Evolutionary conservation across 1,139 yeast species (phyloP).

Genomic region (Candida tropicalis): DNA sequence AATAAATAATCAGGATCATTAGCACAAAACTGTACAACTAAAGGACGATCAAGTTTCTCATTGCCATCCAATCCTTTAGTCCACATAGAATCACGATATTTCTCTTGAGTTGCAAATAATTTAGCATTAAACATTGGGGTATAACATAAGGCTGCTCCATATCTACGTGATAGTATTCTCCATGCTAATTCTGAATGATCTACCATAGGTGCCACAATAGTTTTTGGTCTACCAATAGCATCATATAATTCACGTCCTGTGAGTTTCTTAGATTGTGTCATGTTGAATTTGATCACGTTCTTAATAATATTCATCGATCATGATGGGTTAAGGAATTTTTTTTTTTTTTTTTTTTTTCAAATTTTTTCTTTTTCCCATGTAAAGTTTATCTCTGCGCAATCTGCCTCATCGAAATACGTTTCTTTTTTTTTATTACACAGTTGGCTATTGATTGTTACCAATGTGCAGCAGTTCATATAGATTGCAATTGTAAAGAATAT

Average conservation of each 20-base stretch:
- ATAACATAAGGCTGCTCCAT: slow-evolving; percentile 93
- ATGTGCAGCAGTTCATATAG: too few species aligned
- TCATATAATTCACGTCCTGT: slow-evolving; percentile 72
- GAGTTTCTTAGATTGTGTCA: slow-evolving; percentile 17
- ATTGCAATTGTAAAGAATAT: too few species aligned
- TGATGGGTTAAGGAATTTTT: not conserved
- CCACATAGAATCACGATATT: slow-evolving; percentile 81
- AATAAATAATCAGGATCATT: slow-evolving; percentile 86
- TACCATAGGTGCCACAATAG: slow-evolving; percentile 98
- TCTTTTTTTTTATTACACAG: not conserved
- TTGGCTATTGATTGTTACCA: too few species aligned
- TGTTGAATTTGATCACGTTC: not conserved
- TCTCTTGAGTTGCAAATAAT: slow-evolving; percentile 80
- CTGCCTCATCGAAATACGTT: not conserved
- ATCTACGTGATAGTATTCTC: slow-evolving; percentile 82
- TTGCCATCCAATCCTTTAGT: slow-evolving; percentile 68
- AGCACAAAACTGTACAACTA: slow-evolving; percentile 94
- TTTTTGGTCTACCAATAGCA: slow-evolving; percentile 71
- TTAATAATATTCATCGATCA: not conserved
- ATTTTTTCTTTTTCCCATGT: too few species aligned
- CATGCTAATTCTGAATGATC: slow-evolving; percentile 96
- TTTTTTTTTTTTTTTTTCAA: not conserved
- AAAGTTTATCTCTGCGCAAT: not conserved
- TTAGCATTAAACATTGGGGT: slow-evolving; percentile 98
- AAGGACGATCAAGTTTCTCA: slow-evolving; percentile 66